A percentile compares a stretch with the other conserved stretches of the same genome.
These are phyloP conservation scores for Tremella mesenterica DNA, from an alignment of 768 basidiomycete species.

Conservation along the genomic window DNA sequence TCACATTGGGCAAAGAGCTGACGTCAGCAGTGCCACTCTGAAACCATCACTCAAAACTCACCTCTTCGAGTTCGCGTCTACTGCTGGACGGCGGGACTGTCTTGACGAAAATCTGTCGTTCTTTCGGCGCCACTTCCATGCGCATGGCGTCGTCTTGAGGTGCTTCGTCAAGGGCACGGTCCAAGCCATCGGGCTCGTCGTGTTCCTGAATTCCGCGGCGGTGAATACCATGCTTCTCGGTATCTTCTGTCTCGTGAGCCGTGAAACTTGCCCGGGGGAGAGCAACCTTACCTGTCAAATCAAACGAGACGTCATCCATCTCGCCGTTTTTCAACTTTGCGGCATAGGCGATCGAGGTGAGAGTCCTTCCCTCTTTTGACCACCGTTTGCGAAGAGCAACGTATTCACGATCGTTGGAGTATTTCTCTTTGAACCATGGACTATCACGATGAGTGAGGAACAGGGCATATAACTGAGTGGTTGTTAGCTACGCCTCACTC, in stretches of 20 bases:
- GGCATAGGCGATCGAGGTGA: conserved; percentile 62
- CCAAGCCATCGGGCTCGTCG: conserved; percentile 33
- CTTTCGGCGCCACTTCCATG: conserved; percentile 28
- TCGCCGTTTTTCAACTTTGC: conserved; percentile 74
- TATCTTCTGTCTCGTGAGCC: conserved; percentile 51
- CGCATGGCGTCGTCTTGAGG: conserved; percentile 19
- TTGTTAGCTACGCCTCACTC: too few relatives aligned
- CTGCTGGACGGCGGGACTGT: conserved; percentile 91
- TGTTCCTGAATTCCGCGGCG: conserved; percentile 13
- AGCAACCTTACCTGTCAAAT: conserved; percentile 5
- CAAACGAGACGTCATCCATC: conserved; percentile 52
- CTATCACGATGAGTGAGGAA: conserved; percentile 90
- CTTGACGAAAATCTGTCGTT: conserved; percentile 71
- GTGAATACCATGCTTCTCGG: conserved; percentile 55
- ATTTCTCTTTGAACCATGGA: conserved; percentile 96
- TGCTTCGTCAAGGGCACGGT: conserved; percentile 25
- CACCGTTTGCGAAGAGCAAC: conserved; percentile 65
- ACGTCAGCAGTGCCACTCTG: conserved; percentile 3
- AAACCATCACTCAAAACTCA: conserved; percentile 43
- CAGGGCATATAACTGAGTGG: conserved; percentile 75
- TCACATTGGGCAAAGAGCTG: conserved; percentile 68
- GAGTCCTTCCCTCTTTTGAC: conserved; percentile 75
- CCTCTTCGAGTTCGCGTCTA: conserved; percentile 80
- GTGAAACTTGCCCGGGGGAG: background rate
- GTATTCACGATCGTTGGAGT: conserved; percentile 68